These are phyloP conservation scores for Neodidymelliopsis sp. DNA, from an alignment of 2,329 filamentous ascomycete species.

Conservation along the genomic window DNA sequence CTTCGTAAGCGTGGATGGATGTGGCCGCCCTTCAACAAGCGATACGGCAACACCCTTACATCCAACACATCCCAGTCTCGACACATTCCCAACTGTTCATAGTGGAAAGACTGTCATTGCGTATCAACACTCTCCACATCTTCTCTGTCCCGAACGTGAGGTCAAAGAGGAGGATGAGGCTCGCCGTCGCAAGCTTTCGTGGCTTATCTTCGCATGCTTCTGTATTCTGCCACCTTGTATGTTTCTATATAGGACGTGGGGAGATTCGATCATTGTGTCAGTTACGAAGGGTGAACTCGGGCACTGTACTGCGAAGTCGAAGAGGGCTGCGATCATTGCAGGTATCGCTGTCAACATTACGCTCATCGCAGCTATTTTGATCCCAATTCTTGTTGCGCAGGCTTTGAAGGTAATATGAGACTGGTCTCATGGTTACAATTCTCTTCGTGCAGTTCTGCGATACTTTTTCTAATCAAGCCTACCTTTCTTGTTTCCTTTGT, in stretches of 20 bases:
- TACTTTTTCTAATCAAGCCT: too few relatives aligned
- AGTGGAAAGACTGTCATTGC: constrained; percentile 4
- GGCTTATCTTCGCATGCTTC: constrained; percentile 43
- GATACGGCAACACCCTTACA: constrained; percentile 41
- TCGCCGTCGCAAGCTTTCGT: constrained; percentile 40
- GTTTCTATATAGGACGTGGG: constrained; percentile 45
- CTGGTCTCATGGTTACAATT: not conserved
- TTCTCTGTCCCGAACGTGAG: constrained; percentile 40
- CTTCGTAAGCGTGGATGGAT: constrained; percentile 24
- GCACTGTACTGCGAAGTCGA: constrained; percentile 39
- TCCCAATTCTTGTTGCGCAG: constrained; percentile 36
- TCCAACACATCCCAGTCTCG: constrained; percentile 24
- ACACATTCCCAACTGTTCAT: constrained; percentile 19
- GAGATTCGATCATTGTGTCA: constrained; percentile 42
- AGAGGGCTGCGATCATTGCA: constrained; percentile 40
- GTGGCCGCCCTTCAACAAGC: constrained; percentile 40
- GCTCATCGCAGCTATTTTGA: constrained; percentile 30
- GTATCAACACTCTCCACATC: constrained; percentile 35
- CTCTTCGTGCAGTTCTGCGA: not conserved
- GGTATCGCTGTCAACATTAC: constrained; percentile 41
- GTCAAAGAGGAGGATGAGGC: constrained; percentile 34
- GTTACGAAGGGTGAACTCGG: constrained; percentile 42
- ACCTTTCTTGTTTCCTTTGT: constrained; percentile 7
- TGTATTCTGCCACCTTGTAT: constrained; percentile 47
- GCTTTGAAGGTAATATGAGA: constrained; percentile 28